Conservation (phyloP, 257 asterid genomes). For the Solanum chiquidenum region DNA sequence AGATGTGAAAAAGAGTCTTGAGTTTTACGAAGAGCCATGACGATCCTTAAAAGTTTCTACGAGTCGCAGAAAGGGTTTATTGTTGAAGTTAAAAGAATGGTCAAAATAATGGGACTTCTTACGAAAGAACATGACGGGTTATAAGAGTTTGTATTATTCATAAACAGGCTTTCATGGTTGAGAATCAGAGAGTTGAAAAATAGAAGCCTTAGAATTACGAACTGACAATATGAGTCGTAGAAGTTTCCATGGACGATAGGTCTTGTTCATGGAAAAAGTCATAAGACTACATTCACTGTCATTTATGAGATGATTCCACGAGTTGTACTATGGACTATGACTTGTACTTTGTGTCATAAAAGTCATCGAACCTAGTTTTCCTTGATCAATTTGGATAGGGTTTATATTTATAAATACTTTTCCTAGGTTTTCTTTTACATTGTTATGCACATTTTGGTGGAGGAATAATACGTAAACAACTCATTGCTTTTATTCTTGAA, state of each 20-base stretch:
- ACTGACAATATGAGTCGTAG: background rate
- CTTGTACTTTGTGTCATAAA: background rate
- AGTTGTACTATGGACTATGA: background rate
- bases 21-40: background rate
- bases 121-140: background rate
- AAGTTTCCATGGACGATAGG: background rate
- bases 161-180: background rate
- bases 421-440: background rate
- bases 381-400: background rate
- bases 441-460: background rate
- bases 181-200: background rate
- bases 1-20: background rate
- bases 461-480: no score
- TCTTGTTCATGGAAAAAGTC: background rate
- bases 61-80: background rate
- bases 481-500: background rate
- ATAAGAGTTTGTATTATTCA: background rate
- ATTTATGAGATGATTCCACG: background rate
- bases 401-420: background rate
- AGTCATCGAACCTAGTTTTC: background rate
- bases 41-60: background rate
- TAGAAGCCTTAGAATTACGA: background rate
- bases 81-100: background rate
- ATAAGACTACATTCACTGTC: background rate
- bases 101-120: background rate